These are phyloP conservation scores for Podila epigama DNA, from an alignment of 192 early-diverging fungal species.

Conservation along the genomic window DNA sequence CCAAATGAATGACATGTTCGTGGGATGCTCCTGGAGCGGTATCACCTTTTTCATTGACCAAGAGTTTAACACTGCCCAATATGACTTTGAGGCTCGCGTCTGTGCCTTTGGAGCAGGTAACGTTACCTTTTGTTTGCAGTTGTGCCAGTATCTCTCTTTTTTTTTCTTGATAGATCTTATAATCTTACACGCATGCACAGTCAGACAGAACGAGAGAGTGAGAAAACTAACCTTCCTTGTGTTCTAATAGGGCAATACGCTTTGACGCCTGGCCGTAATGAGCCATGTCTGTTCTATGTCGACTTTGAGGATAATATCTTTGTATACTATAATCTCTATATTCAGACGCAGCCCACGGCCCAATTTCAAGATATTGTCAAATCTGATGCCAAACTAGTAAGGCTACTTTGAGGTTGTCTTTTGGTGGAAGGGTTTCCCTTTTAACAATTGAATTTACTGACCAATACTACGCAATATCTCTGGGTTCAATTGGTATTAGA, in stretches of 20 bases:
- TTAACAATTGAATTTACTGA: not conserved
- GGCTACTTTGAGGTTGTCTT: too few relatives aligned
- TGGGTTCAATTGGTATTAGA: not conserved
- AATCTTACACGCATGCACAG: not conserved
- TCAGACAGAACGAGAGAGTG: not conserved
- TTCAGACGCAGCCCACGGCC: constrained; percentile 52
- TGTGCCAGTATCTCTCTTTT: too few relatives aligned
- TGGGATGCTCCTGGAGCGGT: constrained; percentile 65
- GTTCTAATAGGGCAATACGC: constrained; percentile 56
- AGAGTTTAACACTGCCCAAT: constrained; percentile 58
- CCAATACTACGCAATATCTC: not conserved
- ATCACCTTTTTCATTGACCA: constrained; percentile 63
- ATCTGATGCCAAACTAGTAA: constrained; percentile 28
- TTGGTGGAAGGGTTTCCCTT: not conserved
- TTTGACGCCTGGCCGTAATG: constrained; percentile 53
- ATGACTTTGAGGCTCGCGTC: constrained; percentile 64
- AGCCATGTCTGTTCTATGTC: constrained; percentile 66
- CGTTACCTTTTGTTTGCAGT: not conserved
- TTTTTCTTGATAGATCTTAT: too few relatives aligned
- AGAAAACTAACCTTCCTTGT: not conserved
- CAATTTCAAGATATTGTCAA: constrained; percentile 57
- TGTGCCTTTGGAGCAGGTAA: constrained; percentile 68
- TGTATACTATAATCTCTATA: constrained; percentile 63
- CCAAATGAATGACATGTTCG: constrained; percentile 57
- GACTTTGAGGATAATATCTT: constrained; percentile 69